Conservation (phyloP, 805 yeast species). For the Saccharomycopsis sp. region DNA sequence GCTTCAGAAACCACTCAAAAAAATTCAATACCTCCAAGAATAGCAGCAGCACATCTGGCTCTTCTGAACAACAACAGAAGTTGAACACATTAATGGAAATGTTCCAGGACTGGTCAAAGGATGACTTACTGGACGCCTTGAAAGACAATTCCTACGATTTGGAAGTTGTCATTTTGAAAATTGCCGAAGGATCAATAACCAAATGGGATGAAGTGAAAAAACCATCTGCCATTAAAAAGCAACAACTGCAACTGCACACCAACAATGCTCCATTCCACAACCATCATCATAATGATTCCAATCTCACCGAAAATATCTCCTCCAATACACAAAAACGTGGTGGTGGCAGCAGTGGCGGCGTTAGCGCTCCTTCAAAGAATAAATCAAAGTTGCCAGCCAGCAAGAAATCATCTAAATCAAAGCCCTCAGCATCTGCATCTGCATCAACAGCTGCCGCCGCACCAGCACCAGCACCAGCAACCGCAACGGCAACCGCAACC, state of each 20-base stretch:
- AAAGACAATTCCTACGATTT: constrained; percentile 64
- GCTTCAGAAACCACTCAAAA: constrained; percentile 39
- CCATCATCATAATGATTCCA: background rate
- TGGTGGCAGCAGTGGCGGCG: background rate
- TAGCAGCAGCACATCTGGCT: constrained; percentile 15
- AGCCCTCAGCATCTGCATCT: constrained; percentile 16
- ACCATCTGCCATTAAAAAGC: constrained; percentile 47
- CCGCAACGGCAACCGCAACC: constrained; percentile 27
- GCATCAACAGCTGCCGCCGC: constrained; percentile 11
- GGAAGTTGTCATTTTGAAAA: constrained; percentile 75
- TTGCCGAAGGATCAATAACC: constrained; percentile 80
- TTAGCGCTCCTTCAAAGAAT: constrained; percentile 5
- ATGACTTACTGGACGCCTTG: constrained; percentile 70
- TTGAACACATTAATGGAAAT: constrained; percentile 62
- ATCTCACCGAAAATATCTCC: constrained; percentile 1
- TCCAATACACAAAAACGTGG: constrained; percentile 1
- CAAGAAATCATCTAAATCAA: too few relatives aligned
- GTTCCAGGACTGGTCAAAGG: constrained; percentile 91
- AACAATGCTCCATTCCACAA: constrained; percentile 11
- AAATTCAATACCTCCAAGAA: too few relatives aligned
- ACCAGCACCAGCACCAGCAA: constrained; percentile 23
- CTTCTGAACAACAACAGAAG: constrained; percentile 30
- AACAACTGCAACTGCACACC: constrained; percentile 26
- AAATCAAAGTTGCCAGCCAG: constrained; percentile 17
- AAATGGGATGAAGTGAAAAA: constrained; percentile 92